These are phyloP conservation scores for Cytospora piceicola DNA, from an alignment of 2,329 filamentous ascomycete species.

Conservation along the genomic window DNA sequence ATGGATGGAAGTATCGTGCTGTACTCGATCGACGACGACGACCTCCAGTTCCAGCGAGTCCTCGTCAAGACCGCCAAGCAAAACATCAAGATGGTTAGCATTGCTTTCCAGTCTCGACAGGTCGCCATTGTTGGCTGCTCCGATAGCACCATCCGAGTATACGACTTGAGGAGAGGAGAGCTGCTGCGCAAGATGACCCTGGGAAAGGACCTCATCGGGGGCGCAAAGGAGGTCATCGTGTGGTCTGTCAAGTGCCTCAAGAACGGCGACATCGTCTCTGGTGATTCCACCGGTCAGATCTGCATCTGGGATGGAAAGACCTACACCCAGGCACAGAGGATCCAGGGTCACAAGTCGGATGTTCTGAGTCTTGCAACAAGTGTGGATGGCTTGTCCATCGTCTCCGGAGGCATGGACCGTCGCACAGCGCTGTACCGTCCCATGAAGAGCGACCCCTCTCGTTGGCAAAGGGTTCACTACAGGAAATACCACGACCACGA, in stretches of 20 bases:
- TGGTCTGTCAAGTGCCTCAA: slow-evolving; percentile 91
- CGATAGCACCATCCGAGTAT: slow-evolving; percentile 93
- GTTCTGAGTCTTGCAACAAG: slow-evolving; percentile 86
- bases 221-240: slow-evolving; percentile 83
- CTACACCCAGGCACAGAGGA: slow-evolving; percentile 82
- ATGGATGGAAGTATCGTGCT: slow-evolving; percentile 88
- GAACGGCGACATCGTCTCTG: slow-evolving; percentile 89
- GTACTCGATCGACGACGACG: slow-evolving; percentile 82
- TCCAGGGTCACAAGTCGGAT: slow-evolving; percentile 87
- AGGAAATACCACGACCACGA: slow-evolving; percentile 89
- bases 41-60: slow-evolving; percentile 78
- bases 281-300: slow-evolving; percentile 91
- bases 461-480: slow-evolving; percentile 87
- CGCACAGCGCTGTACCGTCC: slow-evolving; percentile 82
- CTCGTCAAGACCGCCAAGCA: slow-evolving; percentile 78
- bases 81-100: slow-evolving; percentile 86
- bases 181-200: slow-evolving; percentile 82
- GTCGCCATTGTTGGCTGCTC: slow-evolving; percentile 88
- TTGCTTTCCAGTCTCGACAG: slow-evolving; percentile 85
- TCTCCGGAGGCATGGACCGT: slow-evolving; percentile 91
- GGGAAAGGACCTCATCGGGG: slow-evolving; percentile 75
- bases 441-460: slow-evolving; percentile 59
- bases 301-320: slow-evolving; percentile 93
- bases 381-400: slow-evolving; percentile 76
- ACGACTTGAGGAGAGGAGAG: slow-evolving; percentile 79